A percentile compares a stretch with the other conserved stretches of the same genome.
These are phyloP conservation scores for Zygnema cylindricum DNA, from an alignment of 139 green algal genomes.

Conservation along the genomic window DNA sequence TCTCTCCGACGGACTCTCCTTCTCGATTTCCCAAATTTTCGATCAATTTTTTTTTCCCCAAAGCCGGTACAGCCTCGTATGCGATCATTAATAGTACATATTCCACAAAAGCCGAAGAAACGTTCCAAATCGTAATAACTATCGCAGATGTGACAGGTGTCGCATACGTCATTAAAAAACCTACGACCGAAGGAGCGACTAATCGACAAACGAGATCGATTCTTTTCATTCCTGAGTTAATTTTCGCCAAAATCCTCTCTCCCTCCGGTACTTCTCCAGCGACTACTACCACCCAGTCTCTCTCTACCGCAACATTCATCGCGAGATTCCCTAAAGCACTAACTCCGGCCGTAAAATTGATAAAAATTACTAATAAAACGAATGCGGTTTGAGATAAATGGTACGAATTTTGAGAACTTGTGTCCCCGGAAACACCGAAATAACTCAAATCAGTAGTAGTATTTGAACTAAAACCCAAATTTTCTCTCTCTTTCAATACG, in stretches of 20 bases:
- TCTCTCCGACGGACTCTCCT: background rate
- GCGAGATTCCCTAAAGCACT: conserved; percentile 3
- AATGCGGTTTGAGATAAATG: background rate
- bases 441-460: background rate
- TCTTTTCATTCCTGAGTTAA: conserved; percentile 69
- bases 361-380: conserved; percentile 3
- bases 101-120: conserved; percentile 70
- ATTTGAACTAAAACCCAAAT: background rate
- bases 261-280: background rate
- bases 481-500: background rate
- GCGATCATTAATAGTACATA: conserved; percentile 30
- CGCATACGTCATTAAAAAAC: conserved; percentile 73
- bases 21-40: background rate
- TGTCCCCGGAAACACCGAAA: background rate
- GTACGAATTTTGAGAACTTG: background rate
- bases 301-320: conserved; percentile 27
- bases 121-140: conserved; percentile 69
- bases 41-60: background rate
- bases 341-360: conserved; percentile 36
- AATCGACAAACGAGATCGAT: conserved; percentile 84
- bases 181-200: conserved; percentile 69
- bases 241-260: conserved; percentile 28
- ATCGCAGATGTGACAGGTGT: conserved; percentile 57
- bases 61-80: conserved; percentile 14
- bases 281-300: conserved; percentile 25